Evolutionary conservation across 768 basidiomycete species (phyloP).

Genomic region (Suillus alpinus): DNA sequence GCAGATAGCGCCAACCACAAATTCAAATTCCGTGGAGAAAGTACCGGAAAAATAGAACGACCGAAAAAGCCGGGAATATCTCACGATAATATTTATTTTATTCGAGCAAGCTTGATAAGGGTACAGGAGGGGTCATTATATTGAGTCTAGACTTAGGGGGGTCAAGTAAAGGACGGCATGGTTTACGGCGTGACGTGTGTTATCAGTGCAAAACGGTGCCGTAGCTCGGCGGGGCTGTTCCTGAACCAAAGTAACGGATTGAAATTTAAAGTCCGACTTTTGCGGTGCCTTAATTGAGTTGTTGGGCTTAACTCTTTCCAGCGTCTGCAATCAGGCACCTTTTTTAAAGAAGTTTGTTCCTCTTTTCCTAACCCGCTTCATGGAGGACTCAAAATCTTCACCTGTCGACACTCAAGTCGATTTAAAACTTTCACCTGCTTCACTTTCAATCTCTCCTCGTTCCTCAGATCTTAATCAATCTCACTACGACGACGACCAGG

Average conservation of each 20-base stretch:
- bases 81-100: not conserved
- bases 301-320: conserved; percentile 26
- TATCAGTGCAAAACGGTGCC: conserved; percentile 29
- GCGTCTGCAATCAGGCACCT: conserved; percentile 32
- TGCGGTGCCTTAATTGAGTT: conserved; percentile 36
- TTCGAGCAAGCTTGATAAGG: no score
- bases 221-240: conserved; percentile 34
- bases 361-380: conserved; percentile 29
- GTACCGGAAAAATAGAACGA: conserved; percentile 3
- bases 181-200: conserved; percentile 19
- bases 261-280: conserved; percentile 29
- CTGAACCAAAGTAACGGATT: conserved; percentile 25
- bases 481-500: not conserved
- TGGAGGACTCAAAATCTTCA: conserved; percentile 35
- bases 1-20: not conserved
- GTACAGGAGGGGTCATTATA: conserved; percentile 21
- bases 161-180: no score
- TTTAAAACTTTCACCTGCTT: conserved; percentile 7
- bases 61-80: not conserved
- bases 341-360: conserved; percentile 31
- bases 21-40: conserved; percentile 12
- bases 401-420: conserved; percentile 21
- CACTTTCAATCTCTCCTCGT: conserved; percentile 10
- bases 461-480: conserved; percentile 7
- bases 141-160: no score